Percentiles rank a stretch among this genome's conserved stretches.
Evolutionary conservation across 441 rosid genomes (phyloP).

Genomic region (Adansonia gregorii): DNA sequence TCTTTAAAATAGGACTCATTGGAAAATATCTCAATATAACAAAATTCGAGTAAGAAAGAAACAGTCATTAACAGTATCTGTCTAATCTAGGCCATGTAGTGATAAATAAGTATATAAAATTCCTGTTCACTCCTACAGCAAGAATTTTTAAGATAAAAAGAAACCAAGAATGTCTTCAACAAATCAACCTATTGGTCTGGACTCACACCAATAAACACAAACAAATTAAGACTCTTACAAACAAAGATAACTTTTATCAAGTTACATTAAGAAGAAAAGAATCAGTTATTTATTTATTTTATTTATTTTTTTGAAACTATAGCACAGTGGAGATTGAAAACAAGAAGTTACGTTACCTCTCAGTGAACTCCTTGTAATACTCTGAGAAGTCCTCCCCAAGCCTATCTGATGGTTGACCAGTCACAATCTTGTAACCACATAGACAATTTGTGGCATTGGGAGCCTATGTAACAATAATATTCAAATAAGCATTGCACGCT

Average conservation of each 20-base stretch:
- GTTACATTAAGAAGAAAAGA: background rate
- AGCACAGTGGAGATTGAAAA: background rate
- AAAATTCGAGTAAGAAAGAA: background rate
- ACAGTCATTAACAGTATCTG: background rate
- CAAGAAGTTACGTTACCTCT: conserved; percentile 52
- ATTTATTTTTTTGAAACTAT: background rate
- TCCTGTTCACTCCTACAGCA: background rate
- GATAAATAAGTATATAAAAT: background rate
- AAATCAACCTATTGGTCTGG: background rate
- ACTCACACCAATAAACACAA: background rate
- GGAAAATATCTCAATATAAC: background rate
- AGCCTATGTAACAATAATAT: conserved; percentile 55
- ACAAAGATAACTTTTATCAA: background rate
- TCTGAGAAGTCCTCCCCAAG: conserved; percentile 98
- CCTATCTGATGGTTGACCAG: conserved; percentile 99
- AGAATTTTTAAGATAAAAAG: background rate
- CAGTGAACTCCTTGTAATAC: conserved; percentile 76
- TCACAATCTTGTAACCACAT: conserved; percentile 95
- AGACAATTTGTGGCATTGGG: conserved; percentile 95
- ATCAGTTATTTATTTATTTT: background rate
- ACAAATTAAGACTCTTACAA: background rate
- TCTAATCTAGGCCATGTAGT: background rate
- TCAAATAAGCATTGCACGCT: conserved; percentile 31
- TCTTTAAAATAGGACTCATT: background rate
- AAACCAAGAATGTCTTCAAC: background rate